Evolutionary conservation across 306 rosid species (phyloP).

Genomic region (Lotus japonicus): DNA sequence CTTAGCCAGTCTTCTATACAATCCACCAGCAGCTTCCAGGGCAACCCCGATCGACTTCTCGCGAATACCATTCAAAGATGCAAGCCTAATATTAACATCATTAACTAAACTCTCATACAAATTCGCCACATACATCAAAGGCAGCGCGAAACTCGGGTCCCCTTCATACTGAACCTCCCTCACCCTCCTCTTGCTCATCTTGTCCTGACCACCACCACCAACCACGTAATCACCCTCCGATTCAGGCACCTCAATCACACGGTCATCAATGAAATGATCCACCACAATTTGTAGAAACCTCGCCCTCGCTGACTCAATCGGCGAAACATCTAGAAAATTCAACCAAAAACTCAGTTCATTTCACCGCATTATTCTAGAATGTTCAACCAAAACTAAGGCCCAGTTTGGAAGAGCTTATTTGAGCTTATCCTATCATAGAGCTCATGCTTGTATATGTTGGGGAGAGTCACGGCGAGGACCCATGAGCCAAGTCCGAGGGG

Average conservation of each 20-base stretch:
- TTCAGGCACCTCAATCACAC: constrained; percentile 53
- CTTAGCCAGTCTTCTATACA: constrained; percentile 87
- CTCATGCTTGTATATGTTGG: no score
- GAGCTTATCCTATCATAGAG: no score
- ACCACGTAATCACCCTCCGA: constrained; percentile 45
- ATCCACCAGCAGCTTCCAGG: constrained; percentile 97
- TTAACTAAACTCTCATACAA: constrained; percentile 73
- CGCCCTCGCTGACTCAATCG: constrained; percentile 78
- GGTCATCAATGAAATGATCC: constrained; percentile 67
- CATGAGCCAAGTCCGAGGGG: no score
- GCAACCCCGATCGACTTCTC: constrained; percentile 95
- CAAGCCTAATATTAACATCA: constrained; percentile 76
- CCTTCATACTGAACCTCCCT: constrained; percentile 78
- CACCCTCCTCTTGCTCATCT: constrained; percentile 68
- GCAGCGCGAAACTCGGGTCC: constrained; percentile 63
- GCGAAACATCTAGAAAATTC: constrained; percentile 70
- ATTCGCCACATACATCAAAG: constrained; percentile 97
- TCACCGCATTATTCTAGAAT: background rate
- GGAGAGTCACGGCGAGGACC: no score
- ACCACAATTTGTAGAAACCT: constrained; percentile 77
- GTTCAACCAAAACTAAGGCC: no score
- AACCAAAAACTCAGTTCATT: constrained; percentile 1
- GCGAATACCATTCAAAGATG: constrained; percentile 76
- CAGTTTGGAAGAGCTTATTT: no score
- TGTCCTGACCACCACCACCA: constrained; percentile 44